phyloP scores from a whole-genome alignment of 306 rosid genomes.

The cucumber (Cucumis sativus) region DNA sequence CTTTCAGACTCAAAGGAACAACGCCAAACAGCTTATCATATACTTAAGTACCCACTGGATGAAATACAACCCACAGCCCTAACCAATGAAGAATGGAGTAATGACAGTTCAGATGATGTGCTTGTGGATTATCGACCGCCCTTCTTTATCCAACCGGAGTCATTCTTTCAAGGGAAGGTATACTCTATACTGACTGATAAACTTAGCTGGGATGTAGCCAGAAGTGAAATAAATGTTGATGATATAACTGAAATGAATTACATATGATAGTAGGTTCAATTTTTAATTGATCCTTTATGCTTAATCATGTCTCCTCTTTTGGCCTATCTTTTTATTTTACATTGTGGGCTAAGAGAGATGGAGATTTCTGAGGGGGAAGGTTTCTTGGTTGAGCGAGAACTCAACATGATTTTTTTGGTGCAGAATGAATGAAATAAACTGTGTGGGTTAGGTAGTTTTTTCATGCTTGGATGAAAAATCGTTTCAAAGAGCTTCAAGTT shows the following conservation, averaged over 20 bases:
- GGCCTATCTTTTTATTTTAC: background rate
- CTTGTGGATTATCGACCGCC: background rate
- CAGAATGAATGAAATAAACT: background rate
- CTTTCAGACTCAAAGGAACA: slow-evolving; percentile 22
- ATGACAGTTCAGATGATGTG: background rate
- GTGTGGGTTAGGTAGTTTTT: background rate
- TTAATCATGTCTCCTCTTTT: background rate
- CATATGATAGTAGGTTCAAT: background rate
- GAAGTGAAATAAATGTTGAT: background rate
- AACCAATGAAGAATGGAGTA: slow-evolving; percentile 1
- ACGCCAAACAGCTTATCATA: slow-evolving; percentile 16
- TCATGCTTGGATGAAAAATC: background rate
- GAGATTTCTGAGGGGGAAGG: background rate
- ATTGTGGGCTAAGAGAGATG: background rate
- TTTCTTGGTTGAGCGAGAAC: background rate
- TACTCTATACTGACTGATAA: background rate
- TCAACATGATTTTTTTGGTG: background rate
- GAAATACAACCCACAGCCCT: slow-evolving; percentile 18
- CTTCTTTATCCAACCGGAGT: slow-evolving; percentile 1
- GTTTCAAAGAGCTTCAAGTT: background rate
- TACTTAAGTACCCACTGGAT: slow-evolving; percentile 20
- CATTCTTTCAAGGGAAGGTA: background rate
- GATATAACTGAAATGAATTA: background rate
- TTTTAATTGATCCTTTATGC: background rate
- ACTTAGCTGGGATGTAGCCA: background rate